phyloP scores from a whole-genome alignment of 768 basidiomycete genomes.

The Suillus subluteus region DNA sequence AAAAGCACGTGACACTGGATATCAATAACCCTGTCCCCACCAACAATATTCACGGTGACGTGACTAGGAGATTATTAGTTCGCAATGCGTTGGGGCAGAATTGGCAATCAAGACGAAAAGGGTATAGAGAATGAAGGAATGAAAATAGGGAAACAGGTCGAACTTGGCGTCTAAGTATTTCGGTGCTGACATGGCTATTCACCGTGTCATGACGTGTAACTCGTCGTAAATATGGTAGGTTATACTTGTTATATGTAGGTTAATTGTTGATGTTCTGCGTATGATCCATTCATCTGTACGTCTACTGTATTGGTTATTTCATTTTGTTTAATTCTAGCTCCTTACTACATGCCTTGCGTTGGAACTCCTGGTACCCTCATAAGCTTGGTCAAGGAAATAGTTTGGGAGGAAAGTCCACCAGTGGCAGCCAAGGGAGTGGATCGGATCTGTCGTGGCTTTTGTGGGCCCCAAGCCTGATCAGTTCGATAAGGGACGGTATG shows the following conservation, averaged over 20 bases:
- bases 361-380: too few species aligned
- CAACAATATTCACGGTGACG: neutral
- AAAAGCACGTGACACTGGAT: neutral
- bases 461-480: too few species aligned
- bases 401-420: too few species aligned
- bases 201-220: neutral
- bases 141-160: neutral
- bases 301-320: neutral
- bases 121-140: neutral
- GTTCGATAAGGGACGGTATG: too few species aligned
- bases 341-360: too few species aligned
- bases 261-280: neutral
- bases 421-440: too few species aligned
- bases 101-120: neutral
- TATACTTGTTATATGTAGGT: neutral
- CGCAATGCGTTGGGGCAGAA: neutral
- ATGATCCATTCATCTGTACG: neutral
- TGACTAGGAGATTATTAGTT: neutral
- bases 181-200: too few species aligned
- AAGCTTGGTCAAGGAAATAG: too few species aligned
- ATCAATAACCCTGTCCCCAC: neutral
- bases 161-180: neutral
- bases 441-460: too few species aligned
- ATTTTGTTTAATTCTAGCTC: too few species aligned
- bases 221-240: neutral